Percentiles rank a stretch among this genome's conserved stretches.
phyloP scores from a whole-genome alignment of 352 stramenopile genomes.

The Globisporangium heterothallicum region DNA sequence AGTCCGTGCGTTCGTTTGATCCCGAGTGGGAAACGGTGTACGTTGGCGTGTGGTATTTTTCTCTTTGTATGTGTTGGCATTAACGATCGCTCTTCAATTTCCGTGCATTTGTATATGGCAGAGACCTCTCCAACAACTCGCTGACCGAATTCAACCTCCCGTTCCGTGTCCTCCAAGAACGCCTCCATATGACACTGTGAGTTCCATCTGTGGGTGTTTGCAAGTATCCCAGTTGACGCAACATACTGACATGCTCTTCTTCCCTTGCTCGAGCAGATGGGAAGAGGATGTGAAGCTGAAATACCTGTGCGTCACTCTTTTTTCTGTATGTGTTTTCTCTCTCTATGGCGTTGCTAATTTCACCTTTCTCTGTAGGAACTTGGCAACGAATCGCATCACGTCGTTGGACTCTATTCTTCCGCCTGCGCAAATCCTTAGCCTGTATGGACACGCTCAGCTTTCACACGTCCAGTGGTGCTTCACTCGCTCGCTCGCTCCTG shows the following conservation, averaged over 20 bases:
- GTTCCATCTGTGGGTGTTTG: background rate
- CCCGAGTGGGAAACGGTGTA: constrained; percentile 5
- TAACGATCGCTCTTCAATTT: background rate
- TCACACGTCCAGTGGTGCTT: background rate
- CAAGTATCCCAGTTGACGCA: no score
- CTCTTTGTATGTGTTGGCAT: background rate
- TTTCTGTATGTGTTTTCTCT: no score
- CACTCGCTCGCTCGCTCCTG: background rate
- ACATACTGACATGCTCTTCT: no score
- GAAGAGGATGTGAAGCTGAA: background rate
- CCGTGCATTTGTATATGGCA: background rate
- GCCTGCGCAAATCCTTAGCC: background rate
- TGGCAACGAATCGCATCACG: constrained; percentile 10
- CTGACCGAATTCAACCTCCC: constrained; percentile 12
- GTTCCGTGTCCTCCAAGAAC: background rate
- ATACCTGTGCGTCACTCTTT: constrained; percentile 1
- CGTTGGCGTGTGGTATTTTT: background rate
- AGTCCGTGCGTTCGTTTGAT: constrained; percentile 2
- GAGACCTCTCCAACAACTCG: constrained; percentile 12
- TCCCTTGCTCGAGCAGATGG: no score
- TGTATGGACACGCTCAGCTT: background rate
- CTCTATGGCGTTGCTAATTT: background rate
- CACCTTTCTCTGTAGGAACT: background rate
- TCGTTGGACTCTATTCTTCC: constrained; percentile 8
- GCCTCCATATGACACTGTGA: background rate